Conservation (phyloP, 2,329 filamentous ascomycete genomes). For the Colletotrichum sp. region DNA sequence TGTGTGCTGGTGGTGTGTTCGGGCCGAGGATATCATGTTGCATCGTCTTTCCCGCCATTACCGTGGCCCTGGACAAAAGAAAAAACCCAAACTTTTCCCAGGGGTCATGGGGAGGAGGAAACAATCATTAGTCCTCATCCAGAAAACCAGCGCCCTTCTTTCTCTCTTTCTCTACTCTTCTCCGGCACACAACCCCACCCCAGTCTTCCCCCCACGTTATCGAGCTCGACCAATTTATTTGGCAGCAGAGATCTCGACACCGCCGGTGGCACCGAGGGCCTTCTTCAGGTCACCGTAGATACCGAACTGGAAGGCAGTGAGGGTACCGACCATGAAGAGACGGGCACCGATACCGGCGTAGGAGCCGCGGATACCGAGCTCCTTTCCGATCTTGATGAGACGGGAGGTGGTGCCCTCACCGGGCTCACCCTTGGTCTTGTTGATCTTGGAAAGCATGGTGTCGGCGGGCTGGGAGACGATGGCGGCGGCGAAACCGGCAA, state of each 20-base stretch:
- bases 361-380: constrained; percentile 80
- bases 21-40: constrained; percentile 16
- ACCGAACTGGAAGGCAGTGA: constrained; percentile 83
- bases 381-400: constrained; percentile 86
- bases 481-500: constrained; percentile 80
- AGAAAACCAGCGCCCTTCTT: constrained; percentile 7
- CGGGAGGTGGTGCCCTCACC: constrained; percentile 83
- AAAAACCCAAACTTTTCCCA: not conserved
- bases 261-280: constrained; percentile 72
- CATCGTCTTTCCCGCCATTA: constrained; percentile 6
- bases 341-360: constrained; percentile 82
- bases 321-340: constrained; percentile 68
- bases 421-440: constrained; percentile 89
- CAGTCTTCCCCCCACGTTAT: not conserved
- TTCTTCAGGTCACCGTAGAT: constrained; percentile 77
- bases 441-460: constrained; percentile 95
- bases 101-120: not conserved
- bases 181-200: not conserved
- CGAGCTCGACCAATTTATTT: constrained; percentile 37
- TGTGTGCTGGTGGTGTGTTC: not conserved
- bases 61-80: constrained; percentile 3
- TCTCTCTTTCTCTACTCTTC: not conserved
- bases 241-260: constrained; percentile 68
- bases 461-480: constrained; percentile 89
- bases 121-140: not conserved